Percentiles rank a stretch among this genome's conserved stretches.
Conservation (phyloP, 495 filamentous ascomycete genomes). For the Tuber magnatum region DNA sequence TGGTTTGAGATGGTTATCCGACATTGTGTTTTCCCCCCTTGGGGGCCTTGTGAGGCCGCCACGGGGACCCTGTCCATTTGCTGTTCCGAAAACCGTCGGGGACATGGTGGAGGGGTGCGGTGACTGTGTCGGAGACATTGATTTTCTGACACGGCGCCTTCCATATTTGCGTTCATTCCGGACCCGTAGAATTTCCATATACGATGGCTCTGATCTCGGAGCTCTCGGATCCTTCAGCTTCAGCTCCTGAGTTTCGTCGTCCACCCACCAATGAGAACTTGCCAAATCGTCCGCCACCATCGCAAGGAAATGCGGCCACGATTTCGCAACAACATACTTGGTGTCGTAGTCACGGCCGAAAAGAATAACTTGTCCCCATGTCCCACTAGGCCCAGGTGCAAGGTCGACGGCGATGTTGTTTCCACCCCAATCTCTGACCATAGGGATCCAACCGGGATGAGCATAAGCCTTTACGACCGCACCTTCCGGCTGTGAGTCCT, state of each 20-base stretch:
- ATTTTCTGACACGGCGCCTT: constrained; percentile 45
- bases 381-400: constrained; percentile 79
- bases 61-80: constrained; percentile 20
- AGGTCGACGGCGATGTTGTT: constrained; percentile 94
- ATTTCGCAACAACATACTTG: constrained; percentile 91
- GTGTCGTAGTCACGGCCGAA: constrained; percentile 97
- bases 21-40: constrained; percentile 29
- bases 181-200: constrained; percentile 91
- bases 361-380: constrained; percentile 94
- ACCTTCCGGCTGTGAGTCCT: constrained; percentile 79
- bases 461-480: constrained; percentile 89
- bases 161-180: constrained; percentile 91
- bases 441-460: constrained; percentile 90
- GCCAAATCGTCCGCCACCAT: constrained; percentile 80
- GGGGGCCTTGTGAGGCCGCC: constrained; percentile 32
- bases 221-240: constrained; percentile 87
- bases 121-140: constrained; percentile 27
- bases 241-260: constrained; percentile 85
- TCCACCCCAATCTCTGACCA: constrained; percentile 95
- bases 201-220: constrained; percentile 80
- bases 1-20: constrained; percentile 39
- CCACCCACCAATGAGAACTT: constrained; percentile 77
- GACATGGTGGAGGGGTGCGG: constrained; percentile 17
- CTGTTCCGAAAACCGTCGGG: constrained; percentile 10
- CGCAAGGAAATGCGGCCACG: constrained; percentile 83